Base-by-base conservation (phyloP, 2,329 filamentous ascomycete genomes). In the Fusarium phyllophilum region DNA sequence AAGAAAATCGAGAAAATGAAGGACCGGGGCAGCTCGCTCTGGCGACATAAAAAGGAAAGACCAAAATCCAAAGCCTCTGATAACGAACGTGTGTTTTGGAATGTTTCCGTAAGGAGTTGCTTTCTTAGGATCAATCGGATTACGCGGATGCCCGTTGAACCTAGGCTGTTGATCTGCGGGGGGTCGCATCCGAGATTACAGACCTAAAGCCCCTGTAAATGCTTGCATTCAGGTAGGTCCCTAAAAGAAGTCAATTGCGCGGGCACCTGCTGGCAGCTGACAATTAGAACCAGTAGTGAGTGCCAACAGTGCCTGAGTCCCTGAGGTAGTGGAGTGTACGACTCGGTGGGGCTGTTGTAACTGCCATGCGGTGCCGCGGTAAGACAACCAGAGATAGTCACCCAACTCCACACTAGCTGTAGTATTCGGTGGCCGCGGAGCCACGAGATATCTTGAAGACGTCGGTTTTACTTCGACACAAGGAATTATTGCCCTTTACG, bases 151-250 rank as follows among this genome's bases (percentile, higher is more conserved):
- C 31, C 63, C 62, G 55, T 41, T 41, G 34, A 61, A 41, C 49
- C 45, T 44, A 58, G 51, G 33, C 45, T 56, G 56, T 38, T 54
- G 64, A 75, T 76, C 72, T 72, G 69, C 64, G 72, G 66, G 70
- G 74, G 74, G 60, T 62, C 49, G 60, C 48, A 63, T 61, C 64
- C 72, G 75, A 77, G 64, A 77, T 77, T 77, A 68, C 51, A 41
- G 24, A 41, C 45, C 34, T 41, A 56, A 62, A 62, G 38, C 45
- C 72, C 64, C 70, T 67, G 44, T 18, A 55, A 31, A 29, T 48
- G 33, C 49, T 46, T 59, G 51, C 29, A 51, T 64, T 62, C 46
- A 54, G 48, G 33, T 29, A 68, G 22, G 26, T n/a, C 39, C 36
- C 41, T 31, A 64, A 36, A 36, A 26, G 49, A 52, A 52, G 49